phyloP scores from a whole-genome alignment of 1,284 basidiomycete genomes.

The Heliocybe sulcata region DNA sequence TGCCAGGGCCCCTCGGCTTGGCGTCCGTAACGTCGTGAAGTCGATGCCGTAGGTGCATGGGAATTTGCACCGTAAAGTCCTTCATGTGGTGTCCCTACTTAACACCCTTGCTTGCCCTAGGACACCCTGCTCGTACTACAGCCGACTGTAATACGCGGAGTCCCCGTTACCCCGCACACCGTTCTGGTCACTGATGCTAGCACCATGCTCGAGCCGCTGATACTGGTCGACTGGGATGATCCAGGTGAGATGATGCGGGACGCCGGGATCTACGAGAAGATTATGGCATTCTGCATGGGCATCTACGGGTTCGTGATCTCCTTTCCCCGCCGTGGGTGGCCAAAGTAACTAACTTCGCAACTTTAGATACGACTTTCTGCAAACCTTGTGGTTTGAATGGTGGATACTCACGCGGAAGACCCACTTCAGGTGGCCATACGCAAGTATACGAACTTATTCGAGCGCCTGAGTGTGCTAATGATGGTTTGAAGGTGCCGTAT shows the following conservation, averaged over 20 bases:
- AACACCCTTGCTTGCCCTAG: background rate
- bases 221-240: background rate
- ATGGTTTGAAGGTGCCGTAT: background rate
- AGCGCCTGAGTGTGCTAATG: background rate
- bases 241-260: background rate
- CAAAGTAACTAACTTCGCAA: background rate
- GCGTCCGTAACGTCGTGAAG: background rate
- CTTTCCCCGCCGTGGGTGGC: background rate
- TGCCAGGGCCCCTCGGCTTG: background rate
- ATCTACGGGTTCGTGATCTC: background rate
- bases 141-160: background rate
- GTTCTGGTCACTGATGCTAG: background rate
- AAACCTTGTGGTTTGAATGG: constrained; percentile 2
- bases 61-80: background rate
- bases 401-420: background rate
- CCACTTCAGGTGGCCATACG: background rate
- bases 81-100: background rate
- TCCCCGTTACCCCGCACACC: background rate
- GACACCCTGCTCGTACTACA: background rate
- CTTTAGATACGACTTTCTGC: background rate
- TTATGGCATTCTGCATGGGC: background rate
- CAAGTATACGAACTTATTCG: background rate
- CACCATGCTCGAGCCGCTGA: background rate
- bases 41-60: background rate
- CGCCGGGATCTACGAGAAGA: background rate